These are phyloP conservation scores for Corymbia citriodora DNA, from an alignment of 441 rosid species.

Conservation along the genomic window DNA sequence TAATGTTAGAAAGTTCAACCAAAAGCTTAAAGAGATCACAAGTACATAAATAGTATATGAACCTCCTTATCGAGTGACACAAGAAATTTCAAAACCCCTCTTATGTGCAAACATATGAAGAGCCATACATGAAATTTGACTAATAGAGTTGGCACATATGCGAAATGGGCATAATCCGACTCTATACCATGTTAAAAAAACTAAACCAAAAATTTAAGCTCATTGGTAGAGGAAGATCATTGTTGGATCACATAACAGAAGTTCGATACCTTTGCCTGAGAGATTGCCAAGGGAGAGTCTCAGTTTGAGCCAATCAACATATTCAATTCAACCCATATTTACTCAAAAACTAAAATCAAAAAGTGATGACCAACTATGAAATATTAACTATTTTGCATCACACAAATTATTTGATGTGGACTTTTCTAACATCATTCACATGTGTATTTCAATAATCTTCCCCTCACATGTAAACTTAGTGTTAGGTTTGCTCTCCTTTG, in stretches of 20 bases:
- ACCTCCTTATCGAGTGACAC: neutral
- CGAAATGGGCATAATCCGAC: neutral
- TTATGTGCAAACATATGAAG: neutral
- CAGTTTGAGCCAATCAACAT: neutral
- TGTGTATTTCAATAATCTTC: neutral
- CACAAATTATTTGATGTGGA: neutral
- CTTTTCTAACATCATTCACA: neutral
- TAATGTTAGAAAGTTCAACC: neutral
- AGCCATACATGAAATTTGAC: neutral
- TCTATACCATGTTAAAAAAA: neutral
- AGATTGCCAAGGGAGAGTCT: neutral
- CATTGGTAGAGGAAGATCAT: neutral
- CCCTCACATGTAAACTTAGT: no score
- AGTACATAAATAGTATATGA: no score
- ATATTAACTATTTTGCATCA: no score
- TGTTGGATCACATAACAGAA: no score
- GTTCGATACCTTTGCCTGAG: neutral
- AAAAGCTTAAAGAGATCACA: neutral
- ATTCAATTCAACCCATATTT: rapidly evolving
- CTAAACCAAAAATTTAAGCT: neutral
- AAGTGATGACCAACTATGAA: rapidly evolving
- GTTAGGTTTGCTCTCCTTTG: neutral
- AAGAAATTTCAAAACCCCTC: neutral
- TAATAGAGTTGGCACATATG: rapidly evolving
- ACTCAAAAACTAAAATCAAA: neutral